Evolutionary conservation across 2,329 filamentous ascomycete genomes (phyloP).

Genomic region (Grosmannia serpens): DNA sequence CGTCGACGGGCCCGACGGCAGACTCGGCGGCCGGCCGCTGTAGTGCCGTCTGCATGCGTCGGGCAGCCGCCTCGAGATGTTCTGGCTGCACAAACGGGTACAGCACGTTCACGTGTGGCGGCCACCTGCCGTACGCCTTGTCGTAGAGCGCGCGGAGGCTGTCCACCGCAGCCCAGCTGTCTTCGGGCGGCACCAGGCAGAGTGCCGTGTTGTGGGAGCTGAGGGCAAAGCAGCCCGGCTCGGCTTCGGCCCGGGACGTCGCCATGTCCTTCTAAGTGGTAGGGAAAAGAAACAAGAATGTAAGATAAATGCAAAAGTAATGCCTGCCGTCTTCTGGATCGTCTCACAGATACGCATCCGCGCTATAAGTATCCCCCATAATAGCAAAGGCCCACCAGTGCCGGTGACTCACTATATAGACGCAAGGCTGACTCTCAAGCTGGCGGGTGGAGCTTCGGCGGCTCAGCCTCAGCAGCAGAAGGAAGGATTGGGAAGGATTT

Average conservation of each 20-base stretch:
- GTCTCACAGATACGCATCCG: no score
- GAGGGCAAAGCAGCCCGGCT: constrained; percentile 1
- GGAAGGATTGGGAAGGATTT: neutral
- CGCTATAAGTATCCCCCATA: no score
- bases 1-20: constrained; percentile 5
- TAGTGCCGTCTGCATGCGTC: constrained; percentile 26
- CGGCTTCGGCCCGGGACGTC: neutral
- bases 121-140: constrained; percentile 49
- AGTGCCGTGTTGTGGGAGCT: constrained; percentile 47
- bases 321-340: no score
- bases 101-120: constrained; percentile 53
- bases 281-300: neutral
- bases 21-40: neutral
- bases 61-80: constrained; percentile 29
- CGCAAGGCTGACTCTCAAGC: neutral
- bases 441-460: neutral
- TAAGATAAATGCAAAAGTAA: neutral
- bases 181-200: constrained; percentile 43
- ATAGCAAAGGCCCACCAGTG: no score
- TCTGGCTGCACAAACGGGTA: constrained; percentile 51
- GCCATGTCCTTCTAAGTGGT: neutral
- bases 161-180: constrained; percentile 37
- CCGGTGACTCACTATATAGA: neutral
- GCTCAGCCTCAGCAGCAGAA: neutral
- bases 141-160: constrained; percentile 50